Evolutionary conservation across 139 green algal genomes (phyloP), one percentile per base, ranked within the genome.

Genomic region (Klebsormidium nitens): DNA sequence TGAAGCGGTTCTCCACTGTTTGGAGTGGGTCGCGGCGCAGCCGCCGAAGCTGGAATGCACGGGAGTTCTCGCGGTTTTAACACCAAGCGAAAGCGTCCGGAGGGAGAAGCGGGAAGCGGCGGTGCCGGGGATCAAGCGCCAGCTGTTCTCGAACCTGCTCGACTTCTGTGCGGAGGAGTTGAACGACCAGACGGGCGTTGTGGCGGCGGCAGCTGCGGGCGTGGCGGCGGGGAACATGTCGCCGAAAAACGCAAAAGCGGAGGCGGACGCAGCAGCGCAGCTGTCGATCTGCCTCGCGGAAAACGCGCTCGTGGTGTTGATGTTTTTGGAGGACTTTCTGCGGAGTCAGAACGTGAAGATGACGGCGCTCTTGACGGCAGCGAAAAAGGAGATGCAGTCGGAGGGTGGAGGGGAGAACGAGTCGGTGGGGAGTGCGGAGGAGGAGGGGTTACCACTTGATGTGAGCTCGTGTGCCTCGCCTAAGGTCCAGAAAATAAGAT

Each of bases 291-390:
- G 29, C 0, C 57, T 78, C 17, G 64, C 49, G 8, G 37, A 58
- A 31, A 78, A 78, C 47, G 35, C 64, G 3, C 31, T 70, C 8
- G 64, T 64, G 56, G 63, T 78, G 34, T 52, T 78, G 3, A 60
- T 74, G 63, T 64, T 78, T 17, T 14, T 64, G 2, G 71, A 78
- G 39, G 71, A 78, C 55, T 78, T 78, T 38, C 64, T 78, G 44
- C 37, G 61, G 37, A 39, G 50, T 23, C 62, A 74, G 37, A n/a
- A n/a, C n/a, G n/a, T n/a, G n/a, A n/a, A n/a, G n/a, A n/a, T n/a
- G n/a, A n/a, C n/a, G n/a, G n/a, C n/a, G n/a, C n/a, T n/a, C n/a
- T n/a, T n/a, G n/a, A n/a, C n/a, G n/a, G n/a, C n/a, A n/a, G n/a
- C n/a, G n/a, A n/a, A n/a, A n/a, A n/a, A n/a, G n/a, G n/a, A n/a